A percentile compares a stretch with the other conserved stretches of the same genome.
These are phyloP conservation scores for Termitomyces sp. DNA, from an alignment of 768 basidiomycete genomes.

Conservation along the genomic window DNA sequence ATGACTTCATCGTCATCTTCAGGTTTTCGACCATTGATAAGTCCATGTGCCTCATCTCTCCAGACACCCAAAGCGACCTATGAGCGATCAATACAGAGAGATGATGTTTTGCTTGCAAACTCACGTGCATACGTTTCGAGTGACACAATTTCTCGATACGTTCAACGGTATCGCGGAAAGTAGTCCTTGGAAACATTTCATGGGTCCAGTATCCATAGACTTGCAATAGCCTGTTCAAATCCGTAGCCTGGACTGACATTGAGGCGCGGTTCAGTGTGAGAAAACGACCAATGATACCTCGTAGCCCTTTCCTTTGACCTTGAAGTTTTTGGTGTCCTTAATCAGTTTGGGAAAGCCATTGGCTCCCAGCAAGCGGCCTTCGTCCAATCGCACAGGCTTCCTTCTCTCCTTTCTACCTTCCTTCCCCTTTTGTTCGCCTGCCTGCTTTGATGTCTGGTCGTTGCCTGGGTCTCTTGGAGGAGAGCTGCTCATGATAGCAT, in stretches of 20 bases:
- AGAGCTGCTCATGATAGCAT: conserved; percentile 50
- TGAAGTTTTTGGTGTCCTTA: conserved; percentile 74
- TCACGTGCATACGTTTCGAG: conserved; percentile 81
- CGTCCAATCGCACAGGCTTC: conserved; percentile 65
- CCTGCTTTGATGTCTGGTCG: conserved; percentile 23
- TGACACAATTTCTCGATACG: conserved; percentile 89
- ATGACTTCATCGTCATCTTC: conserved; percentile 19
- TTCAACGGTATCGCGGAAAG: conserved; percentile 83
- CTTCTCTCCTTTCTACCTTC: conserved; percentile 44
- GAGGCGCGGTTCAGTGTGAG: neutral
- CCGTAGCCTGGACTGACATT: conserved; percentile 54
- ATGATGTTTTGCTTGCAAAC: neutral
- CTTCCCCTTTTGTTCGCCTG: conserved; percentile 24
- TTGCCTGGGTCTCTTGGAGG: conserved; percentile 37
- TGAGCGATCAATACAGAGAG: conserved; percentile 6
- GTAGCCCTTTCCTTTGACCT: conserved; percentile 84
- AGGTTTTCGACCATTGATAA: conserved; percentile 22
- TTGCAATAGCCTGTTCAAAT: conserved; percentile 77
- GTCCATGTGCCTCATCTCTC: conserved; percentile 63
- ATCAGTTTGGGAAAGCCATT: conserved; percentile 82
- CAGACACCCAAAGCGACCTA: conserved; percentile 75
- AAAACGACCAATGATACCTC: conserved; percentile 55
- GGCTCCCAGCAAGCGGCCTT: conserved; percentile 66
- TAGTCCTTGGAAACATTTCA: conserved; percentile 84
- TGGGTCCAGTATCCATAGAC: conserved; percentile 97